Base-by-base conservation (phyloP, 139 green algal genomes). In the Chlorella vulgaris region DNA sequence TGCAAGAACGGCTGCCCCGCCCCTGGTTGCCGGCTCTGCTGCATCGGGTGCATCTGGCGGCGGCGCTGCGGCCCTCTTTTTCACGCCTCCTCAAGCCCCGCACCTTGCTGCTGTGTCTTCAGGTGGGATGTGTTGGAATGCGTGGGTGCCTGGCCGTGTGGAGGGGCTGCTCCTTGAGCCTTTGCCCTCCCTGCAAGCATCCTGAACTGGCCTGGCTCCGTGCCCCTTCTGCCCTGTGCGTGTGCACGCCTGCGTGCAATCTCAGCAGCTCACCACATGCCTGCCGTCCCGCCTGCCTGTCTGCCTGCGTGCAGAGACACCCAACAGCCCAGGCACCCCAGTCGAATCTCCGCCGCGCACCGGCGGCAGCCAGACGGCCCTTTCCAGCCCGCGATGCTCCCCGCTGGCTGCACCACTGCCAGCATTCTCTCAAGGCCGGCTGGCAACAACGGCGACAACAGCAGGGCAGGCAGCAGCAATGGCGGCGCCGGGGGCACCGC, bases 291-390 rank as follows among this genome's bases (percentile, higher is more conserved):
- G n/a, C n/a, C n/a, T n/a, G n/a, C n/a, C n/a, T n/a, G n/a, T 24
- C 31, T 53, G 33, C 24, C 21, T 53, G 7, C 33, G n/a, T 1
- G 36, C 63, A 33, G 76, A 82, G 24, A 50, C 51, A 4, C 76
- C 76, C 22, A 66, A 62, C 42, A 82, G 76, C 63, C 76, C 76
- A 2, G 76, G 76, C 76, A 82, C 76, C 13, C 76, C 76, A 3
- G 26, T 51, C 6, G 76, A 75, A 21, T 38, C 36, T 24, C 24
- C 31, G 35, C 35, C 73, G 1, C 51, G 73, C 53, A 53, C 42
- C 73, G 53, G 53, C 4, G 28, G 35, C 4, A 55, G 53, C 53
- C 55, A 65, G 73, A 15, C 35, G 53, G 35, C 50, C 35, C 33
- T 26, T 53, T 69, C 24, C 73, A 79, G 73, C 36, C 22, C 58